Evolutionary conservation across 1,284 basidiomycete species (phyloP).

Genomic region (Pyrrhoderma lamaoense): DNA sequence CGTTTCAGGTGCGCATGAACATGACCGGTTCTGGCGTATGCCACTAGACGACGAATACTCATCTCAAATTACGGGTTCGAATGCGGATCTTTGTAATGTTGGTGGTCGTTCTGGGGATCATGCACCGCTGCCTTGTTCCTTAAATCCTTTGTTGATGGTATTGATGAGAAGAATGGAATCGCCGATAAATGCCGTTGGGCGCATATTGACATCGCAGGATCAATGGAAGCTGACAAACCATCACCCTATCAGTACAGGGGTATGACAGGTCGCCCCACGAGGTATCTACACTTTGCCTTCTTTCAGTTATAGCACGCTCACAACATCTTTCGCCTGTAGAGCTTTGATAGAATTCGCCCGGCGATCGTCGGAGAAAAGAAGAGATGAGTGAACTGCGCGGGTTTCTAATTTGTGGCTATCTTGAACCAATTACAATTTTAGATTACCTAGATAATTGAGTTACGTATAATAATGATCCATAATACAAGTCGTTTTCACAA

Average conservation of each 20-base stretch:
- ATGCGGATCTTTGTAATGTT: conserved; percentile 78
- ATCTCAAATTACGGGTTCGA: conserved; percentile 68
- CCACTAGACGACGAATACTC: conserved; percentile 76
- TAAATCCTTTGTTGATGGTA: conserved; percentile 73
- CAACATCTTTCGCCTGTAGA: conserved; percentile 15
- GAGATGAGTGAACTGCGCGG: neutral
- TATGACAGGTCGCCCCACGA: conserved; percentile 76
- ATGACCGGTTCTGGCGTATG: conserved; percentile 83
- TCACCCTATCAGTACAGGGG: conserved; percentile 65
- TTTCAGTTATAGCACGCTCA: neutral
- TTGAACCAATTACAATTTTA: too few species aligned
- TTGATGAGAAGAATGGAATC: conserved; percentile 32
- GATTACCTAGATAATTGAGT: too few species aligned
- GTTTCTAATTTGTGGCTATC: too few species aligned
- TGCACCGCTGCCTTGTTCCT: conserved; percentile 87
- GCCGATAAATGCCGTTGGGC: conserved; percentile 69
- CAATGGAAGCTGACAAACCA: conserved; percentile 64
- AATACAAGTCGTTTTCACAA: too few species aligned
- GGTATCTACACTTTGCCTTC: conserved; percentile 33
- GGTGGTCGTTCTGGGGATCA: conserved; percentile 72
- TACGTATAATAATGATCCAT: too few species aligned
- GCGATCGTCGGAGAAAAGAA: conserved; percentile 19
- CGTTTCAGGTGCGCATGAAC: conserved; percentile 63
- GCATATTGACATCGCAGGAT: conserved; percentile 81
- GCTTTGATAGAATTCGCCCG: conserved; percentile 31